Base-by-base conservation (phyloP, 768 basidiomycete genomes). In the Lactarius hengduanensis region DNA sequence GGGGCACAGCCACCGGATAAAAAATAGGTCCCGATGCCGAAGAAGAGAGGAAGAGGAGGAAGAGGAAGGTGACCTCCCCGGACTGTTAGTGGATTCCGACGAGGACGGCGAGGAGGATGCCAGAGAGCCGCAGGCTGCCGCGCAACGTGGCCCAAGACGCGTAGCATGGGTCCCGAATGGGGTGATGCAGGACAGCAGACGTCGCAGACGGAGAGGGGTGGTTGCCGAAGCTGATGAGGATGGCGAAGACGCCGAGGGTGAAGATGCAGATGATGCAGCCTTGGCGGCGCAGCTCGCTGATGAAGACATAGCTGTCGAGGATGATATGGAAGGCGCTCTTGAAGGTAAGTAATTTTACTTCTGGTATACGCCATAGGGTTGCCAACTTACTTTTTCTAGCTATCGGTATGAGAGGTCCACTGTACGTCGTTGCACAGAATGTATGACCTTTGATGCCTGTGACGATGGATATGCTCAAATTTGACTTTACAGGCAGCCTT, bases 281-380 rank as follows among this genome's bases (percentile, higher is more conserved):
- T 78, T 77, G 50, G 78, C 77, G 9, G 74, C 75, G 36, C 77
- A 79, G 15, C 74, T 79, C 10, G 76, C 73, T 65, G 71, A 71
- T 41, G 64, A 63, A n/a, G 73, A 69, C 20, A 59, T 67, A 28
- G 69, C 34, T 28, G 71, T 58, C 20, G 93, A 95, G 64, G 93
- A 95, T 75, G 94, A 96, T 73, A 87, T 96, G 85, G 94, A 96
- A 69, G 95, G 93, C n/a, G 90, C 91, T 6, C 82, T 97, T 74
- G 94, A 96, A 84, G 92, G 92, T 90, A 73, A 69, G 75, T 63
- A 15, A 58, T 36, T 68, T 40, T 28, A 58, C 34, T 10, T 30
- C 57, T 61, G 18, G 38, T 38, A 3, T 28, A 15, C 18, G 3
- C 28, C 54, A 22, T 13, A 45, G 16, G 20, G 56, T 62, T 13